These are phyloP conservation scores for Gillenia trifoliata DNA, from an alignment of 306 rosid genomes.

Conservation along the genomic window DNA sequence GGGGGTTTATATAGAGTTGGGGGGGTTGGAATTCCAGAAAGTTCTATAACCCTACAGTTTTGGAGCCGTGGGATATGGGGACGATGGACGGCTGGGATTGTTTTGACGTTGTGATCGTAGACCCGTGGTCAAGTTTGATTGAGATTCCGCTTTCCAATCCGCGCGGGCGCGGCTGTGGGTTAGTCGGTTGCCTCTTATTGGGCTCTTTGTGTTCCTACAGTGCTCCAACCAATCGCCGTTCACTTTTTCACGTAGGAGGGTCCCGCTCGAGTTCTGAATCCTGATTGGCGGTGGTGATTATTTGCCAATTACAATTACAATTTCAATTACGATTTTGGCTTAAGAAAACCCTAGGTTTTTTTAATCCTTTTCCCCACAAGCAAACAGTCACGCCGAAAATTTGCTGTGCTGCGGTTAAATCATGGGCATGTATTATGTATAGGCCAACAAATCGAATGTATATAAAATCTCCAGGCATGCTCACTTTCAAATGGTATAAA, in stretches of 20 bases:
- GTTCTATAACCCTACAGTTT: constrained; percentile 24
- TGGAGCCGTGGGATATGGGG: constrained; percentile 8
- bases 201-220: neutral
- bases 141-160: neutral
- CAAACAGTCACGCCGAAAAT: too few species aligned
- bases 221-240: neutral
- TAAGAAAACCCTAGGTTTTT: too few species aligned
- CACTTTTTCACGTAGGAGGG: neutral
- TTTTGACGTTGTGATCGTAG: neutral
- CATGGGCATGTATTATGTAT: too few species aligned
- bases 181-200: neutral
- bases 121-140: constrained; percentile 1
- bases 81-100: constrained; percentile 1
- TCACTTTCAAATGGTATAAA: too few species aligned
- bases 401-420: too few species aligned
- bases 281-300: neutral
- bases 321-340: too few species aligned
- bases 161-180: neutral
- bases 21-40: constrained; percentile 41
- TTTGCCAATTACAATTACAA: too few species aligned
- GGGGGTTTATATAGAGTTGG: constrained; percentile 25
- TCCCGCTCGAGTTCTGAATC: neutral
- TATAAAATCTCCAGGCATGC: too few species aligned
- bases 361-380: too few species aligned
- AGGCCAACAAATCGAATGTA: too few species aligned